Base-by-base conservation (phyloP, 106 monocot species). In the Dendrobium officinale region DNA sequence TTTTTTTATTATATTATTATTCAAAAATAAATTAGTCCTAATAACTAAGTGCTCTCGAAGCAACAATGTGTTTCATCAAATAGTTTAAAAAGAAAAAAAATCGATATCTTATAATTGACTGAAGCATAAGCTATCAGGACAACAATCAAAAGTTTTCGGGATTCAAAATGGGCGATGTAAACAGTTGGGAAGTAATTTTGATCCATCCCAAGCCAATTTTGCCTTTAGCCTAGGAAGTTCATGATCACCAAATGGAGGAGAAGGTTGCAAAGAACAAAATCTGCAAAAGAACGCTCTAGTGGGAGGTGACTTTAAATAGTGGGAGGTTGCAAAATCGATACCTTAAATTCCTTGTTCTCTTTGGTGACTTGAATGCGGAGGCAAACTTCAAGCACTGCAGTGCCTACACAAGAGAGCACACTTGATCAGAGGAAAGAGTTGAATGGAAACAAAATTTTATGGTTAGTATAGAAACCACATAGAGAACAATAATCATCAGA, bases 301-400 rank as follows among this genome's bases (percentile, higher is more conserved):
- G 97, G 82, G 6, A 94, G 74, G 85, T 97, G n/a, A 22, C 26
- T 26, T 26, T 26, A 26, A 26, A 26, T 26, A 26, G 26, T 26
- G 26, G 26, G 26, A 26, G 26, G 26, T 26, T 26, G 26, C 9
- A 24, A n/a, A 48, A 26, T 26, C 26, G 26, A 74, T 81, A 98
- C 98, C 98, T 98, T 98, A 81, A 98, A 98, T 83, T 98, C 94
- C 84, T 98, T 98, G 85, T 98, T 98, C 66, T 98, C 98, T 82
- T 98, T 95, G 91, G 94, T 98, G 80, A 97, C 97, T 84, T 97
- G 97, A 83, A 97, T 97, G n/a, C 97, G 94, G 15, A 97, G 94
- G 66, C 97, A 97, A 77, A 97, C 97, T 97, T 89, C 98, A 58
- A 98, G 88, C 1, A 98, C 94, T 59, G 94, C 94, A 24, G 98